Evolutionary conservation across 768 basidiomycete species (phyloP).

Genomic region (Kwoniella sp.): DNA sequence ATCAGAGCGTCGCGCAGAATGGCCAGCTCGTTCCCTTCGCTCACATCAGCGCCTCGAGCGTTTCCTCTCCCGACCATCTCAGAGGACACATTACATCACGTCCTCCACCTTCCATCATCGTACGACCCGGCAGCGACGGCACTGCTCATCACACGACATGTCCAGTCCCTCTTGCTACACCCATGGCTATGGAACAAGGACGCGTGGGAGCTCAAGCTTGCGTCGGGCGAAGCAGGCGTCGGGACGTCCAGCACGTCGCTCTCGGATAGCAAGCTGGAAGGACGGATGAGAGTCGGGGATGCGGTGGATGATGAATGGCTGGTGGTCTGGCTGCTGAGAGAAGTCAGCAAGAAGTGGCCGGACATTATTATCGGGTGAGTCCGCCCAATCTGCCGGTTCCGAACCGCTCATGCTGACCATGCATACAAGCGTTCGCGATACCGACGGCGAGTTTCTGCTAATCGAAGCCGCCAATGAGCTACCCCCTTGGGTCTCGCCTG

Average conservation of each 20-base stretch:
- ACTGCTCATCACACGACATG: conserved; percentile 61
- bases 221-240: background rate
- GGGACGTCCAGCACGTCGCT: background rate
- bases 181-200: conserved; percentile 50
- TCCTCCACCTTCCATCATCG: conserved; percentile 60
- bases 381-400: background rate
- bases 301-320: conserved; percentile 99
- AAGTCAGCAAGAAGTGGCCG: conserved; percentile 67
- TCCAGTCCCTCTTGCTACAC: conserved; percentile 56
- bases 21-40: conserved; percentile 24
- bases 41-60: conserved; percentile 14
- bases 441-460: conserved; percentile 90
- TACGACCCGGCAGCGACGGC: conserved; percentile 50
- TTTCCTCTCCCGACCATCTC: conserved; percentile 67
- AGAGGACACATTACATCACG: conserved; percentile 78
- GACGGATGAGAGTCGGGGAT: conserved; percentile 86
- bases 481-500: conserved; percentile 84
- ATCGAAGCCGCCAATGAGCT: conserved; percentile 91
- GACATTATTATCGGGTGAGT: conserved; percentile 72
- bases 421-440: conserved; percentile 66
- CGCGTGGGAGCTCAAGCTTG: conserved; percentile 43
- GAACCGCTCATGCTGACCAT: background rate
- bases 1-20: background rate
- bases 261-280: conserved; percentile 58
- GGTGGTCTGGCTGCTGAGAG: conserved; percentile 77